phyloP scores from a whole-genome alignment of 2,329 filamentous ascomycete species.

The Cyphellophora attinorum region DNA sequence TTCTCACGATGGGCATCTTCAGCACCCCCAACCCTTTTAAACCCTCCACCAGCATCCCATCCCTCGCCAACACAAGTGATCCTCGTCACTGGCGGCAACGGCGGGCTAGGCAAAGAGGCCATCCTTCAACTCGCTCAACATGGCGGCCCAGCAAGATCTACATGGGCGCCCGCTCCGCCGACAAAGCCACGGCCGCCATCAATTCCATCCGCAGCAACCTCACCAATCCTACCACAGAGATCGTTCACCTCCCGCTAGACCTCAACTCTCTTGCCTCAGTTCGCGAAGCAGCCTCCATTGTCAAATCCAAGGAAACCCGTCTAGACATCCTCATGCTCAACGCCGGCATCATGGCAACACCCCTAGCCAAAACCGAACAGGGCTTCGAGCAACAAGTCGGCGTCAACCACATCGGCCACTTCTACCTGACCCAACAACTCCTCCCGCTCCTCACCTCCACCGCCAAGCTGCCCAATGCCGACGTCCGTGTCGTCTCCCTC shows the following conservation, averaged over 20 bases:
- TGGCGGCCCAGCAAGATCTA: slow-evolving; percentile 43
- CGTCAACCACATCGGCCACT: slow-evolving; percentile 39
- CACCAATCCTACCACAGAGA: slow-evolving; percentile 23
- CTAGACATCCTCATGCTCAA: slow-evolving; percentile 38
- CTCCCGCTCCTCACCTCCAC: slow-evolving; percentile 31
- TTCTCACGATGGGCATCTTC: slow-evolving; percentile 14
- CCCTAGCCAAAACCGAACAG: slow-evolving; percentile 27
- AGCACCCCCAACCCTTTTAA: slow-evolving; percentile 21
- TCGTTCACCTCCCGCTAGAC: slow-evolving; percentile 39
- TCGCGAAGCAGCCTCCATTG: slow-evolving; percentile 32
- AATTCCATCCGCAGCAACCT: slow-evolving; percentile 28
- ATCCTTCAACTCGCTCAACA: slow-evolving; percentile 41
- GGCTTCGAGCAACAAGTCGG: slow-evolving; percentile 36
- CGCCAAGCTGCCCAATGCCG: slow-evolving; percentile 17
- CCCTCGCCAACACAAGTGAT: slow-evolving; percentile 41
- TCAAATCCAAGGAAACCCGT: slow-evolving; percentile 29
- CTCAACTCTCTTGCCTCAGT: slow-evolving; percentile 42
- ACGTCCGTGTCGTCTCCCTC: slow-evolving; percentile 29
- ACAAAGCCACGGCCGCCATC: slow-evolving; percentile 35
- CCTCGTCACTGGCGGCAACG: slow-evolving; percentile 42
- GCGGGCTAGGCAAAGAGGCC: slow-evolving; percentile 37
- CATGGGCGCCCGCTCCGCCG: slow-evolving; percentile 40
- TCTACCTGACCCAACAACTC: slow-evolving; percentile 34
- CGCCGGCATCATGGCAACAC: slow-evolving; percentile 36
- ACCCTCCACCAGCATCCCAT: slow-evolving; percentile 35